Base-by-base conservation (phyloP, 2,329 filamentous ascomycete genomes). In the Epichloe gansuensis region DNA sequence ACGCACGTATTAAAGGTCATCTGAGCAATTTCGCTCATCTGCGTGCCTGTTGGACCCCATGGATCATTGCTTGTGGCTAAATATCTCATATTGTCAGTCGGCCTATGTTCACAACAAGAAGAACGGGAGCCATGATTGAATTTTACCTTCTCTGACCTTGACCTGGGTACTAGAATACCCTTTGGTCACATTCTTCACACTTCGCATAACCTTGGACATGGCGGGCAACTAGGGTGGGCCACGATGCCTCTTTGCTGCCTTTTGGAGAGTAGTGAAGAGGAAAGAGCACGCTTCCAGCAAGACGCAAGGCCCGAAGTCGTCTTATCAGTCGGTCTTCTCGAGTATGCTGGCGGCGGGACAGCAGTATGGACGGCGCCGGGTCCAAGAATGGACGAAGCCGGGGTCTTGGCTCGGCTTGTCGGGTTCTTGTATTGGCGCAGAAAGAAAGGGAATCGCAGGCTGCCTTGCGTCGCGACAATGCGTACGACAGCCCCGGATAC, bases 151-250 rank as follows among this genome's bases (percentile, higher is more conserved):
- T 75, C 91, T 85, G 70, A 98, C 93, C 76, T 97, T 97, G 70
- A 97, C 88, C 77, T 98, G 91, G 63, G 94, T 89, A 60, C 80
- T 84, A 38, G 91, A 96, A 69, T 98, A 98, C 63, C 93, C 93
- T 76, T 97, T 98, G 70, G 93, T 97, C 72, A 98, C 91, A 77
- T 97, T 98, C 76, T 96, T 97, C 65, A 97, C 91, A 68, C 88
- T 95, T 72, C 93, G 82, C 68, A 97, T 89, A 69, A 97, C 90
- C 74, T 94, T 94, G 55, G 91, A 96, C 93, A 98, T 98, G 66
- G 49, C 68, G 69, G 67, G 63, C 65, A 60, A 62, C 53, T 56
- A 25, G 53, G 23, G 46, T n/a, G 44, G 51, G 45, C 50, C 42
- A 42, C 17, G 25, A 12, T 38, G 52, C 48, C 54, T 53, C 54